A percentile compares a stretch with the other conserved stretches of the same genome.
Conservation (phyloP, 306 rosid species). For the Cucumis hystrix region DNA sequence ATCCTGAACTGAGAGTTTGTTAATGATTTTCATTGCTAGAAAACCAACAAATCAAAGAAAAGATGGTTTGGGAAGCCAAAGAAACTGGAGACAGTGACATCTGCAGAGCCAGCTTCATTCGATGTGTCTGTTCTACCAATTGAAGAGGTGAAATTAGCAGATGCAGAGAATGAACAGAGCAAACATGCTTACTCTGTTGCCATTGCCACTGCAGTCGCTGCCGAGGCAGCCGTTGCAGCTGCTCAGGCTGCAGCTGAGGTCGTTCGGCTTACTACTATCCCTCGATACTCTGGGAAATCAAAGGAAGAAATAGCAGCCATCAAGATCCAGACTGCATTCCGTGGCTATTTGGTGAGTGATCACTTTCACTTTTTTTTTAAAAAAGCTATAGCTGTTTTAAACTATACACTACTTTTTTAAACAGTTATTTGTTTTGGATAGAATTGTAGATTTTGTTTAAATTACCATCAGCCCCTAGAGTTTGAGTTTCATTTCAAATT, state of each 20-base stretch:
- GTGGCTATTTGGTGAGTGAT: constrained; percentile 58
- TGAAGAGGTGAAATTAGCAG: constrained; percentile 15
- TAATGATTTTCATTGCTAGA: constrained; percentile 15
- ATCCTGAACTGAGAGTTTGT: not conserved
- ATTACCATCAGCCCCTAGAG: not conserved
- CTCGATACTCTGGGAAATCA: constrained; percentile 21
- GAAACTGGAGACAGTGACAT: constrained; percentile 17
- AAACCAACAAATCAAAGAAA: constrained; percentile 41
- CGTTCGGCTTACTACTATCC: constrained; percentile 24
- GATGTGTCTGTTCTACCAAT: constrained; percentile 23
- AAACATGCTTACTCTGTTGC: constrained; percentile 68
- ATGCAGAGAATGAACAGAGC: constrained; percentile 41
- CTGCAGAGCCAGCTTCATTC: constrained; percentile 12
- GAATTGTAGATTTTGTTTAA: not conserved
- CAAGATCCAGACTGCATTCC: constrained; percentile 58
- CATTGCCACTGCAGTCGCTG: constrained; percentile 66
- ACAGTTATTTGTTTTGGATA: not conserved
- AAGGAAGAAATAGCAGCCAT: constrained; percentile 49
- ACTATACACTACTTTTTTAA: not conserved
- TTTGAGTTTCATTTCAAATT: not conserved
- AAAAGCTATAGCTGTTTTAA: not conserved
- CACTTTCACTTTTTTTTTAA: not conserved
- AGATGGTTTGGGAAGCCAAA: constrained; percentile 44
- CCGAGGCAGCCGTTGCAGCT: constrained; percentile 84
- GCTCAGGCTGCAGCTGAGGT: constrained; percentile 68